Percentiles rank a stretch among this genome's conserved stretches.
Evolutionary conservation across 75 land plant species (phyloP).

Genomic region (Adiantum capillusveneris): DNA sequence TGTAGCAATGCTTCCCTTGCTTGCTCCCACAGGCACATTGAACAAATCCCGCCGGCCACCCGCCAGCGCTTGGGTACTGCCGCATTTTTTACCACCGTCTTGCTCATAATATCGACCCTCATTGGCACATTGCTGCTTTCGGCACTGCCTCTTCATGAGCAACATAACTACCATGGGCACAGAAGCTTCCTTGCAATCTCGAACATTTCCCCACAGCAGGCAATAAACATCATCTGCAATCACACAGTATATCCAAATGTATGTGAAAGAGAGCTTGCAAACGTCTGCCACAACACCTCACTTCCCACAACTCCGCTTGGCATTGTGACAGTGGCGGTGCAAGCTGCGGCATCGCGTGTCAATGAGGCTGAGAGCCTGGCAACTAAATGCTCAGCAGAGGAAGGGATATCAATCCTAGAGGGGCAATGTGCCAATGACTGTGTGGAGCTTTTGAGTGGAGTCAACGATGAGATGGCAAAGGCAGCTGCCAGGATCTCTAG

Average conservation of each 20-base stretch:
- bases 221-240: conserved; percentile 30
- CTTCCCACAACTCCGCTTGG: conserved; percentile 13
- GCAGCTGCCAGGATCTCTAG: conserved; percentile 34
- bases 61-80: too few relatives aligned
- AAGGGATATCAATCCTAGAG: conserved; percentile 9
- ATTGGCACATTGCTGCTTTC: too few relatives aligned
- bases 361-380: conserved; percentile 21
- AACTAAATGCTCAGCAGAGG: conserved; percentile 8
- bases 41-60: too few relatives aligned
- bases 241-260: conserved; percentile 27
- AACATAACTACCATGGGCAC: too few relatives aligned
- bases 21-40: too few relatives aligned
- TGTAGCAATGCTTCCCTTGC: too few relatives aligned
- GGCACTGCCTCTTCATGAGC: too few relatives aligned
- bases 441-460: conserved; percentile 20
- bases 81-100: too few relatives aligned
- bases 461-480: conserved; percentile 41
- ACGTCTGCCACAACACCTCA: conserved; percentile 12
- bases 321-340: conserved; percentile 21
- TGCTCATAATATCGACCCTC: too few relatives aligned
- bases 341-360: conserved; percentile 16
- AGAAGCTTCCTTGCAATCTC: too few relatives aligned
- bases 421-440: conserved; percentile 30
- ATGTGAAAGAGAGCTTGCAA: conserved; percentile 19
- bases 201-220: too few relatives aligned